These are phyloP conservation scores for Dalbergia cochinchinensis DNA, from an alignment of 306 rosid genomes.

Conservation along the genomic window DNA sequence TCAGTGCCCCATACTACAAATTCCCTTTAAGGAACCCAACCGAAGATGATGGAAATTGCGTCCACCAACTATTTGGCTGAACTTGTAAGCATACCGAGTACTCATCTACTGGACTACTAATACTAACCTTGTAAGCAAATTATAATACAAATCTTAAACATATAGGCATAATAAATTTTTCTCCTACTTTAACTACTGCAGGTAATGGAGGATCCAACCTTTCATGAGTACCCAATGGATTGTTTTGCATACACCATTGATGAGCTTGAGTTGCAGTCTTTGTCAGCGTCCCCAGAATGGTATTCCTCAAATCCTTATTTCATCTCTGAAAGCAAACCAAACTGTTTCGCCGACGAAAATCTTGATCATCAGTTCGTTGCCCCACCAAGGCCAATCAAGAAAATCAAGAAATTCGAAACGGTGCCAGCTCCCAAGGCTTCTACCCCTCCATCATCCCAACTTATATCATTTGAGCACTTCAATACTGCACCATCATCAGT, in stretches of 20 bases:
- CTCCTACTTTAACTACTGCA: not conserved
- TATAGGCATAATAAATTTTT: not conserved
- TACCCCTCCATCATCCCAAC: constrained; percentile 59
- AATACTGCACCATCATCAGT: constrained; percentile 19
- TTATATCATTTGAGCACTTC: constrained; percentile 66
- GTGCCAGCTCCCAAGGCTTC: constrained; percentile 35
- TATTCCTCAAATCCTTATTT: constrained; percentile 36
- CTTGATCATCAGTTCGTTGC: not conserved
- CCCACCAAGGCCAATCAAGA: constrained; percentile 40
- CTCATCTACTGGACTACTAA: too few relatives aligned
- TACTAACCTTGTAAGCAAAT: too few relatives aligned
- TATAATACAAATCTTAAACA: too few relatives aligned
- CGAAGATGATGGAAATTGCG: constrained; percentile 47
- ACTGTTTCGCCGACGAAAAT: constrained; percentile 40
- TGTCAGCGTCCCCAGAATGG: constrained; percentile 42
- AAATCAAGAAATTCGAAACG: constrained; percentile 41
- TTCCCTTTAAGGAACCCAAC: not conserved
- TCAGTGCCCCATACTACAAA: constrained; percentile 23
- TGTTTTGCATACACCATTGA: constrained; percentile 38
- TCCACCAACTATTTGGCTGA: constrained; percentile 48
- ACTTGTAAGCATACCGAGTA: constrained; percentile 49
- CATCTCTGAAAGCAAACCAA: constrained; percentile 35
- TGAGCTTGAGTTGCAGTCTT: constrained; percentile 23
- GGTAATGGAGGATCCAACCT: constrained; percentile 45
- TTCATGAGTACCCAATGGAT: constrained; percentile 46